phyloP scores from a whole-genome alignment of 2,329 filamentous ascomycete species.

The Fusarium sp. region DNA sequence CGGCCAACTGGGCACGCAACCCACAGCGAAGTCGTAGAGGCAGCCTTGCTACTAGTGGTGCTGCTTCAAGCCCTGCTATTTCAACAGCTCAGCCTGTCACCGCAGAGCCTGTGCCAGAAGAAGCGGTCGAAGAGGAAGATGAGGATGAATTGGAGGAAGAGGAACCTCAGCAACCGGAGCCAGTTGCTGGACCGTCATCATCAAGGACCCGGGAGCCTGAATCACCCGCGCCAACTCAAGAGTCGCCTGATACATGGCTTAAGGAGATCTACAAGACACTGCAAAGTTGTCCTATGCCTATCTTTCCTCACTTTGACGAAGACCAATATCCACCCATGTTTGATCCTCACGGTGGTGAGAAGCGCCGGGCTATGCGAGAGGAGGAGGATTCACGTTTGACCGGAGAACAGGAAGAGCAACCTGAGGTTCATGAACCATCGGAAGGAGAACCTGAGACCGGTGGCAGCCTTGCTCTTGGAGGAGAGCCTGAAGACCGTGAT shows the following conservation, averaged over 20 bases:
- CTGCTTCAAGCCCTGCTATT: conserved; percentile 83
- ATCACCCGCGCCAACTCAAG: conserved; percentile 10
- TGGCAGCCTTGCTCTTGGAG: conserved; percentile 85
- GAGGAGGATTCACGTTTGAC: conserved; percentile 67
- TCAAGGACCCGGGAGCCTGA: conserved; percentile 27
- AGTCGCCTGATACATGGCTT: conserved; percentile 41
- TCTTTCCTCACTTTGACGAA: conserved; percentile 12
- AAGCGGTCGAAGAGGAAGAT: conserved; percentile 49
- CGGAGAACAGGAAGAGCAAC: conserved; percentile 57
- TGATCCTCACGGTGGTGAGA: conserved; percentile 81
- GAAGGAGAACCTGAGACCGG: conserved; percentile 85
- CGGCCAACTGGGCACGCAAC: conserved; percentile 89
- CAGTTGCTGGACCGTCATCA: conserved; percentile 38
- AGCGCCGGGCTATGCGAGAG: conserved; percentile 79
- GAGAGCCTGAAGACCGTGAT: conserved; percentile 87
- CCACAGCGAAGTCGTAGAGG: conserved; percentile 72
- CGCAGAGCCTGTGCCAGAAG: conserved; percentile 56
- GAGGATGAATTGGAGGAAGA: background rate
- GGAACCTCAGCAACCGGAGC: conserved; percentile 41
- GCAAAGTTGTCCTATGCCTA: conserved; percentile 47
- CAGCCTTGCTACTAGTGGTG: conserved; percentile 82
- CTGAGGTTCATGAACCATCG: conserved; percentile 55
- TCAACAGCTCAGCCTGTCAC: conserved; percentile 65
- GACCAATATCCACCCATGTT: conserved; percentile 73
- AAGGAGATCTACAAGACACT: conserved; percentile 50